Percentiles rank a stretch among this genome's conserved stretches.
Evolutionary conservation across 306 rosid genomes (phyloP).

Genomic region (Trifolium pratense): DNA sequence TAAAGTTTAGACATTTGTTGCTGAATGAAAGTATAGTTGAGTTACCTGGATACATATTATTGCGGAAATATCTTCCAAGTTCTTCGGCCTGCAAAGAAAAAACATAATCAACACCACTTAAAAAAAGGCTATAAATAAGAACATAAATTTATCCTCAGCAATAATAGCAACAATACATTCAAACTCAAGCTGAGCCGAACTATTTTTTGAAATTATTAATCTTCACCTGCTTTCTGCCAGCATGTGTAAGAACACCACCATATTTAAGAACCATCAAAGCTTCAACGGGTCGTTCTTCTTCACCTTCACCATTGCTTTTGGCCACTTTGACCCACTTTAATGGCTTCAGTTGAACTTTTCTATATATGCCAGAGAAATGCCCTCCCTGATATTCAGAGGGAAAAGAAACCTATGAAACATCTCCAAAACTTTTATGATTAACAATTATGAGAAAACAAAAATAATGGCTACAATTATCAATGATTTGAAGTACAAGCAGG

Average conservation of each 20-base stretch:
- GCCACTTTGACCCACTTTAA: constrained; percentile 88
- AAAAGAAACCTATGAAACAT: constrained; percentile 22
- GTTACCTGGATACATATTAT: constrained; percentile 96
- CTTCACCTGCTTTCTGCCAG: constrained; percentile 95
- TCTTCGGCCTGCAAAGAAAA: constrained; percentile 84
- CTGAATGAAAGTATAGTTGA: constrained; percentile 21
- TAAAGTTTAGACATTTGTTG: constrained; percentile 21
- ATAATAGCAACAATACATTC: constrained; percentile 19
- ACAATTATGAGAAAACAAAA: constrained; percentile 10
- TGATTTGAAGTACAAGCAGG: constrained; percentile 25
- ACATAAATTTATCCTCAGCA: not conserved
- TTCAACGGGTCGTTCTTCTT: constrained; percentile 95
- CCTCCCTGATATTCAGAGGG: constrained; percentile 69
- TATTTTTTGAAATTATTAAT: not conserved
- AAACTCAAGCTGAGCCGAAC: constrained; percentile 32
- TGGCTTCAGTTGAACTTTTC: constrained; percentile 97
- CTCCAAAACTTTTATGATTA: not conserved
- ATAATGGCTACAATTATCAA: constrained; percentile 20
- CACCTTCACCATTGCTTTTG: constrained; percentile 77
- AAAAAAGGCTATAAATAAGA: constrained; percentile 27
- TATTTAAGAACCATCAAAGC: constrained; percentile 97
- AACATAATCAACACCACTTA: constrained; percentile 12
- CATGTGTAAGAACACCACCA: constrained; percentile 98
- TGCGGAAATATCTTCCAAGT: constrained; percentile 95
- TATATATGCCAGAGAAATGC: constrained; percentile 94